Evolutionary conservation across 1,284 basidiomycete species (phyloP).

Genomic region (Puccinia coronata): DNA sequence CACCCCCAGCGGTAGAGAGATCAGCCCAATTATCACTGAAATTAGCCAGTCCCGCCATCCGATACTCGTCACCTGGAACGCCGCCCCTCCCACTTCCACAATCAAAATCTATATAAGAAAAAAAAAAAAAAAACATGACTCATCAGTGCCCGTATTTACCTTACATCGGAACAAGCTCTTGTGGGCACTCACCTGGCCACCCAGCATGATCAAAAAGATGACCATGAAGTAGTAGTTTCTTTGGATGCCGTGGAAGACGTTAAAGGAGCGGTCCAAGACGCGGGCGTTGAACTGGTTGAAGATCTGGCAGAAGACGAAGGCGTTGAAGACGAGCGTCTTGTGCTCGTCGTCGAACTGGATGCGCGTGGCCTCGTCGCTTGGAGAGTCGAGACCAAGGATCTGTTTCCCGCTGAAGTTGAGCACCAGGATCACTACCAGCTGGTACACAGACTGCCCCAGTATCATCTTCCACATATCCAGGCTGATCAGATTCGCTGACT

Average conservation of each 20-base stretch:
- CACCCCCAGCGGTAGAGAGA: slow-evolving; percentile 83
- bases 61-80: slow-evolving; percentile 72
- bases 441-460: slow-evolving; percentile 58
- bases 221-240: slow-evolving; percentile 51
- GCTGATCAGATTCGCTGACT: slow-evolving; percentile 57
- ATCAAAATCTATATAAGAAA: slow-evolving; percentile 51
- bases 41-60: slow-evolving; percentile 87
- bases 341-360: slow-evolving; percentile 49
- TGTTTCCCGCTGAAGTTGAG: slow-evolving; percentile 57
- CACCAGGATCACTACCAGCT: slow-evolving; percentile 57
- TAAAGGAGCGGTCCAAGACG: slow-evolving; percentile 49
- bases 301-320: slow-evolving; percentile 53
- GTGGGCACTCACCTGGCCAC: slow-evolving; percentile 20
- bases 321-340: slow-evolving; percentile 53
- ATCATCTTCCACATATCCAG: slow-evolving; percentile 60
- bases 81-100: slow-evolving; percentile 52
- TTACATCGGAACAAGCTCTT: no score
- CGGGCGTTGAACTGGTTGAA: slow-evolving; percentile 52
- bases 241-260: slow-evolving; percentile 51
- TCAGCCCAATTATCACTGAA: slow-evolving; percentile 78
- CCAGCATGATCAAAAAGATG: slow-evolving; percentile 51
- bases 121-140: no score
- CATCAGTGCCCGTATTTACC: no score
- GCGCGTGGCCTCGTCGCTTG: slow-evolving; percentile 43
- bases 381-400: slow-evolving; percentile 53